Evolutionary conservation across 2,329 filamentous ascomycete species (phyloP).

Genomic region (Cordyceps farinosa): DNA sequence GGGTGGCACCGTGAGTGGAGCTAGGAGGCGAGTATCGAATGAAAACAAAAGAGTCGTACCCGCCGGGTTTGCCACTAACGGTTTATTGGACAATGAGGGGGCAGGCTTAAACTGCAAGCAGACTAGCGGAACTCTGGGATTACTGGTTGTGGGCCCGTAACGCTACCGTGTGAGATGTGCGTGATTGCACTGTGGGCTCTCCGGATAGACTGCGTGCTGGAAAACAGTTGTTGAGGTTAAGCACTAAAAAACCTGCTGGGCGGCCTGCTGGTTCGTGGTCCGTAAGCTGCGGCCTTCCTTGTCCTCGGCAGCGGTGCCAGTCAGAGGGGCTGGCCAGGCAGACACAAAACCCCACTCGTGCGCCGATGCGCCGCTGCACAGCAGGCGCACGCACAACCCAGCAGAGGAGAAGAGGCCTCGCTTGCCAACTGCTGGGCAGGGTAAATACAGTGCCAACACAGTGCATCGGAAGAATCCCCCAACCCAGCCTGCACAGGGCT

Average conservation of each 20-base stretch:
- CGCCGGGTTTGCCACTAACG: slow-evolving; percentile 11
- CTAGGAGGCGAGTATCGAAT: slow-evolving; percentile 7
- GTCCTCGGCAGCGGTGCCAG: not conserved
- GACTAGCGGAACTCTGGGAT: slow-evolving; percentile 2
- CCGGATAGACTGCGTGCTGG: not conserved
- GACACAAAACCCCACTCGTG: not conserved
- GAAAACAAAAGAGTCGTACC: not conserved
- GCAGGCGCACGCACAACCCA: not conserved
- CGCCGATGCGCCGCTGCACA: not conserved
- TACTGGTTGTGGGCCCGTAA: not conserved
- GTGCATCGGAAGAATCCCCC: not conserved
- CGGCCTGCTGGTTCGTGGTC: not conserved
- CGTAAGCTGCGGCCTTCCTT: slow-evolving; percentile 6
- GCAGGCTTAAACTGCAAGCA: slow-evolving; percentile 5
- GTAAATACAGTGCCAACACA: slow-evolving; percentile 6
- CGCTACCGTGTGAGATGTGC: not conserved
- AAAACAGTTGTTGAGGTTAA: not conserved
- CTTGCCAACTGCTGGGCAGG: not conserved
- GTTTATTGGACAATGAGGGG: not conserved
- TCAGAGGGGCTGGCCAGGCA: not conserved
- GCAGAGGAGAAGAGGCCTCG: not conserved
- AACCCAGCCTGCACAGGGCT: not conserved
- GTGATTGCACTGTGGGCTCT: not conserved
- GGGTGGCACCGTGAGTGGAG: slow-evolving; percentile 11
- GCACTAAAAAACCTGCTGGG: not conserved